Evolutionary conservation across 2,329 filamentous ascomycete species (phyloP), one percentile per base, ranked within the genome.

Genomic region (Talaromyces albobiverticillius): DNA sequence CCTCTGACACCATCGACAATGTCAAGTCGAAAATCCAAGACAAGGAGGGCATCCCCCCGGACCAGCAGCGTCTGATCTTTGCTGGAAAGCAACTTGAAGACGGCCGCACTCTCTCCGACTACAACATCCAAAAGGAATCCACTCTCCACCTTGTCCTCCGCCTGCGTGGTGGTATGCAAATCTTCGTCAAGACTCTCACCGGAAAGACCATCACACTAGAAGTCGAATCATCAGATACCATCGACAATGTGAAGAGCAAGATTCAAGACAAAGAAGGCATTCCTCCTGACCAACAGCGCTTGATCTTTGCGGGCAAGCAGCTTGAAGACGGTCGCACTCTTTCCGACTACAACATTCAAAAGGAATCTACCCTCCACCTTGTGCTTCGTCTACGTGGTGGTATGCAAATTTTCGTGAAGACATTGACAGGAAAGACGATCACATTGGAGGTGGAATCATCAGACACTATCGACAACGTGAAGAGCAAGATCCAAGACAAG

Each of bases 51-150:
- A 96, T 96, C 54, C 93, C 92, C 45, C 92, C 92, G 10, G 92
- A 96, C 70, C 92, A 97, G 76, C 92, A 96, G 79, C 93, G 92
- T 64, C 75, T 96, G 62, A 96, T 96, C 72, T 96, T 96, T 64
- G 92, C 92, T 42, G 93, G 92, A 54, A 96, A 96, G 82, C 92
- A 96, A 72, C 84, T 96, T 3, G 93, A 97, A 74, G 93, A 97
- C 64, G 92, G 93, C 59, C 90, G 92, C 51, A 95, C 91, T 25
- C 80, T 95, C 0, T 87, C 83, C 58, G 91, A 95, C 72, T 96
- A 96, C 83, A 95, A 95, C 78, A 96, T 96, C 51, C 91, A 96
- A 76, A 95, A 95, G 80, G 90, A 95, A 71, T 88, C 83, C 0
- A 95, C 89, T 1, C 85, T 95, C 1, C 90, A 94, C 67, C 78